These are phyloP conservation scores for Wilcoxina mikolae DNA, from an alignment of 495 filamentous ascomycete species.

Conservation along the genomic window DNA sequence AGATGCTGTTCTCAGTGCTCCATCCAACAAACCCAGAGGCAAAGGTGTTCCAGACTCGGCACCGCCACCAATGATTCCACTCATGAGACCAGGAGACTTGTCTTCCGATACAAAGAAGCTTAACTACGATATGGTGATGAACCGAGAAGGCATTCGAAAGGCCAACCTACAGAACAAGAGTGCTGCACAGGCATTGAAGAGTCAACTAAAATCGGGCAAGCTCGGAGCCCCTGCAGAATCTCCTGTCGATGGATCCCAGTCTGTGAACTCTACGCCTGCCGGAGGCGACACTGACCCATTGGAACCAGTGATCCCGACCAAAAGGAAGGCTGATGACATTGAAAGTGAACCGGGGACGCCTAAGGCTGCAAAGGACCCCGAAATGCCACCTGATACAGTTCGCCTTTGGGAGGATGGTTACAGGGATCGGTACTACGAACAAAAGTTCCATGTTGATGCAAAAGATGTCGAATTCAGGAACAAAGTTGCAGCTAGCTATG, in stretches of 20 bases:
- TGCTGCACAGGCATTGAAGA: constrained; percentile 79
- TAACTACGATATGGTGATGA: constrained; percentile 81
- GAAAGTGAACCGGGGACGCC: constrained; percentile 43
- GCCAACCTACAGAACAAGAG: constrained; percentile 86
- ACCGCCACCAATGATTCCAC: constrained; percentile 34
- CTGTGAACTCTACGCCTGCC: background rate
- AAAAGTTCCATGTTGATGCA: constrained; percentile 82
- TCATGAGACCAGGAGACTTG: constrained; percentile 49
- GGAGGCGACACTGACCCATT: background rate
- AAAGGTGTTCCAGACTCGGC: constrained; percentile 23
- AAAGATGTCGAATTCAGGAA: constrained; percentile 74
- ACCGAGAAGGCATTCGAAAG: constrained; percentile 55
- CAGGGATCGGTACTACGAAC: constrained; percentile 87
- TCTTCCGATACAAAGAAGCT: constrained; percentile 44
- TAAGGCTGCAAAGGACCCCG: constrained; percentile 37
- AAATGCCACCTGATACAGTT: constrained; percentile 60
- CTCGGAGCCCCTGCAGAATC: constrained; percentile 3
- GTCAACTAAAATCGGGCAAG: constrained; percentile 46
- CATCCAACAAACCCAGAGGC: constrained; percentile 11
- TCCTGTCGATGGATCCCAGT: constrained; percentile 4
- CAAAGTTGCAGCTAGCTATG: constrained; percentile 82
- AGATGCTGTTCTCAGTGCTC: background rate
- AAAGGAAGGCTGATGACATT: constrained; percentile 47
- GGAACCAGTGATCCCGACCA: constrained; percentile 19
- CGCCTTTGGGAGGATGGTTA: constrained; percentile 92